A percentile compares a stretch with the other conserved stretches of the same genome.
These are phyloP conservation scores for Nidularia sp. DNA, from an alignment of 768 basidiomycete species.

Conservation along the genomic window DNA sequence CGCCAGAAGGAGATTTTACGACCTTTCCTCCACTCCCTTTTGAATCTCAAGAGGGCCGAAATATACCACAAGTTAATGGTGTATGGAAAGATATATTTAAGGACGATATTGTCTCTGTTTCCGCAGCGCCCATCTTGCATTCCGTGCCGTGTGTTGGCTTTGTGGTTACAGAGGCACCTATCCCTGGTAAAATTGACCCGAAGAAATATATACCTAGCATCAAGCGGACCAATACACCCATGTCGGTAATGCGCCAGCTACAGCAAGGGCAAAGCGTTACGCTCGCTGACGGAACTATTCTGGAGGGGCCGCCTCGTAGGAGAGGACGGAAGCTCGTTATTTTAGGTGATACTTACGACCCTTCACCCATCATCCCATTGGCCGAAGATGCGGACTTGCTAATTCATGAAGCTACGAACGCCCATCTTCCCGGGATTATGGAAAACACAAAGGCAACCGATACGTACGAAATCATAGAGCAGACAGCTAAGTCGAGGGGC, in stretches of 20 bases:
- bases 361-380: conserved; percentile 57
- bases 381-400: conserved; percentile 68
- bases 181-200: conserved; percentile 77
- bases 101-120: conserved; percentile 54
- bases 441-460: conserved; percentile 54
- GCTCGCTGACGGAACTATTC: conserved; percentile 68
- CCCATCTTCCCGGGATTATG: conserved; percentile 68
- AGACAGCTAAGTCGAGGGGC: conserved; percentile 67
- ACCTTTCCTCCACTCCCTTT: conserved; percentile 39
- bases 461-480: conserved; percentile 57
- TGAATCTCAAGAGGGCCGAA: conserved; percentile 55
- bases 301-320: conserved; percentile 62
- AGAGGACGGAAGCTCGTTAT: conserved; percentile 76
- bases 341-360: conserved; percentile 83
- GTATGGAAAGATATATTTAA: conserved; percentile 65
- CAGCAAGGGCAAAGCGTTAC: conserved; percentile 60
- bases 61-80: conserved; percentile 57
- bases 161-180: conserved; percentile 63
- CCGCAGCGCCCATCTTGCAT: conserved; percentile 75
- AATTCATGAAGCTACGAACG: conserved; percentile 90
- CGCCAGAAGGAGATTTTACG: conserved; percentile 44
- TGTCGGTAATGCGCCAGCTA: conserved; percentile 61
- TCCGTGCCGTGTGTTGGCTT: conserved; percentile 82
- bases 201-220: conserved; percentile 63
- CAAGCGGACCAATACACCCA: conserved; percentile 64